Evolutionary conservation across 306 rosid species (phyloP).

Genomic region (Begonia peltatifolia): DNA sequence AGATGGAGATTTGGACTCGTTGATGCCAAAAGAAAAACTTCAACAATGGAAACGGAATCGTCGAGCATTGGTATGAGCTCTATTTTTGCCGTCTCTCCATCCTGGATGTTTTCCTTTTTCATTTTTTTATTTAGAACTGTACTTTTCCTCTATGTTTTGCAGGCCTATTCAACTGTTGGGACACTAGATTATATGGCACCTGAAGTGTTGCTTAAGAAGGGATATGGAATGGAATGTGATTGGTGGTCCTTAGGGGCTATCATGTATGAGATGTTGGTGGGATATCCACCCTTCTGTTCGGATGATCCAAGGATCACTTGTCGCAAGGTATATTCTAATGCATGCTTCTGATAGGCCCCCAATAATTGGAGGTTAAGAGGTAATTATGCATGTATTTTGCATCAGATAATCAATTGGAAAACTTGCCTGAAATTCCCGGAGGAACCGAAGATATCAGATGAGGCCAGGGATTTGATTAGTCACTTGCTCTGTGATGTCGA

Average conservation of each 20-base stretch:
- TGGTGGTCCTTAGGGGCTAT: conserved; percentile 99
- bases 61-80: conserved; percentile 58
- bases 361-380: conserved; percentile 3
- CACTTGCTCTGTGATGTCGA: conserved; percentile 87
- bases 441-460: conserved; percentile 74
- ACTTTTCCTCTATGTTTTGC: conserved; percentile 6
- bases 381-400: conserved; percentile 10
- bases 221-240: conserved; percentile 96
- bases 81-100: neutral
- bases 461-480: conserved; percentile 76
- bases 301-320: conserved; percentile 98
- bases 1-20: conserved; percentile 51
- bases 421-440: conserved; percentile 89
- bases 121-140: neutral
- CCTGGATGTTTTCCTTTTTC: neutral
- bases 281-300: conserved; percentile 97
- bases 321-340: conserved; percentile 53
- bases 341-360: too few species aligned
- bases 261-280: conserved; percentile 96
- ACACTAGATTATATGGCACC: conserved; percentile 99
- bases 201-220: conserved; percentile 92
- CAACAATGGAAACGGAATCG: conserved; percentile 98
- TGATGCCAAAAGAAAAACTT: conserved; percentile 92
- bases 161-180: conserved; percentile 99
- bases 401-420: conserved; percentile 94